Conservation (phyloP, 1,284 basidiomycete species). For the Sporisorium reilianum region DNA sequence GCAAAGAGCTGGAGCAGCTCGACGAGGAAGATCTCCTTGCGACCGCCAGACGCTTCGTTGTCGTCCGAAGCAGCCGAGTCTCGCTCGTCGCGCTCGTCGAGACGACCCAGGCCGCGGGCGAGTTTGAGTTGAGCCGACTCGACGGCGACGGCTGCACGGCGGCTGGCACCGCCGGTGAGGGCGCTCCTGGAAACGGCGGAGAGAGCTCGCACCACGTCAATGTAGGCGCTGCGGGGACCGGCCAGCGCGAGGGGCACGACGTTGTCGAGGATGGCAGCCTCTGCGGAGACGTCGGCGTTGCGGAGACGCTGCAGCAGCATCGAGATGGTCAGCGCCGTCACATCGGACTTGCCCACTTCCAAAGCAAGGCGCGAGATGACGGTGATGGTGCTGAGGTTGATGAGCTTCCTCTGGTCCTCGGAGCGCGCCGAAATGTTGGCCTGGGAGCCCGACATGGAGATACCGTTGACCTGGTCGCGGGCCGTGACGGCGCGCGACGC, state of each 20-base stretch:
- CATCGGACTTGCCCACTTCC: constrained; percentile 57
- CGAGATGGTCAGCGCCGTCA: constrained; percentile 74
- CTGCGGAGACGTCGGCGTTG: constrained; percentile 84
- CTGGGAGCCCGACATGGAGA: constrained; percentile 44
- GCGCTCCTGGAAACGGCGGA: constrained; percentile 86
- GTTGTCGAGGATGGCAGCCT: constrained; percentile 90
- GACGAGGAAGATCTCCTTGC: constrained; percentile 76
- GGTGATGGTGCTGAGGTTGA: constrained; percentile 86
- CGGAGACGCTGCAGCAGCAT: constrained; percentile 91
- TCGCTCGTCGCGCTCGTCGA: constrained; percentile 46
- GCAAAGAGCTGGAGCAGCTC: constrained; percentile 87
- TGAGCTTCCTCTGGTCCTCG: constrained; percentile 85
- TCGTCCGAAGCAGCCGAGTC: constrained; percentile 77
- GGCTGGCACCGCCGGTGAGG: constrained; percentile 48
- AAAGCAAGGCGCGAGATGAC: constrained; percentile 63
- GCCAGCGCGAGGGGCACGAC: constrained; percentile 88
- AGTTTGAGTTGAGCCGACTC: constrained; percentile 57
- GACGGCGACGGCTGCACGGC: constrained; percentile 65
- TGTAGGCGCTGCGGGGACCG: constrained; percentile 81
- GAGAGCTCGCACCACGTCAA: constrained; percentile 86
- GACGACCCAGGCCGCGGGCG: constrained; percentile 53
- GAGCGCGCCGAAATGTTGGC: constrained; percentile 70
- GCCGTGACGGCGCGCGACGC: constrained; percentile 62
- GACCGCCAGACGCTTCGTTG: constrained; percentile 76
- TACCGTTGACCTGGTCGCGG: constrained; percentile 41